Evolutionary conservation across 345 rosid genomes (phyloP), one percentile per base, ranked within the genome.

Genomic region (Fremontodendron californicum): DNA sequence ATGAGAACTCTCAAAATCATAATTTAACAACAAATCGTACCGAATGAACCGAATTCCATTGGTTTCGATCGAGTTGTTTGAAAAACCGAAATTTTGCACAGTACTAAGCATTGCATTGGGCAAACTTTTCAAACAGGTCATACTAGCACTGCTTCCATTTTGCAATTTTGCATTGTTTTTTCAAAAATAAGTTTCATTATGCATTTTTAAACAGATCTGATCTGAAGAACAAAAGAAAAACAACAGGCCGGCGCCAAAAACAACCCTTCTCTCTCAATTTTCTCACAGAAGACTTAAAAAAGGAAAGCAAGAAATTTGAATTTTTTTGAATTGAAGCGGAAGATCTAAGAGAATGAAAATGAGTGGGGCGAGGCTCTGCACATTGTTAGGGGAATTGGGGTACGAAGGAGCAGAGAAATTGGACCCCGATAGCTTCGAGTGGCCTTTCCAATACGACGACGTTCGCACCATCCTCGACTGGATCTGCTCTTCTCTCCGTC

Each of bases 381-480:
- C 86, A 10, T 83, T 94, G 78, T 89, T 91, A 21, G 86, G 88
- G 16, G 97, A 94, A 84, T 79, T 94, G 82, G 97, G 98, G 60
- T 91, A 88, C 85, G 87, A 84, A 79, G 97, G 91, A 57, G 92
- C 94, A 27, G 89, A 86, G 2, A 66, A 86, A 37, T 83, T 94
- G 71, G 98, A 94, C 71, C 92, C 92, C 0, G 95, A 93, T 74
- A 93, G 98, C 85, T 93, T 94, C 84, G 98, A 94, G 78, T 94
- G 98, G 98, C 97, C 98, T 7, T 93, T 95, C 79, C 99, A 95
- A 80, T 95, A 91, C 86, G 98, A 91, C 75, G 98, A 92, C 77
- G 95, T 96, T 3, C 91, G 96, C 66, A 88, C 94, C 49, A 86
- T 95, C 74, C 98, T 95, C 78, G 90, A 93, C 48, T 95, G 97